These are phyloP conservation scores for Arthrobotrys conoides DNA, from an alignment of 2,329 filamentous ascomycete genomes.

Conservation along the genomic window DNA sequence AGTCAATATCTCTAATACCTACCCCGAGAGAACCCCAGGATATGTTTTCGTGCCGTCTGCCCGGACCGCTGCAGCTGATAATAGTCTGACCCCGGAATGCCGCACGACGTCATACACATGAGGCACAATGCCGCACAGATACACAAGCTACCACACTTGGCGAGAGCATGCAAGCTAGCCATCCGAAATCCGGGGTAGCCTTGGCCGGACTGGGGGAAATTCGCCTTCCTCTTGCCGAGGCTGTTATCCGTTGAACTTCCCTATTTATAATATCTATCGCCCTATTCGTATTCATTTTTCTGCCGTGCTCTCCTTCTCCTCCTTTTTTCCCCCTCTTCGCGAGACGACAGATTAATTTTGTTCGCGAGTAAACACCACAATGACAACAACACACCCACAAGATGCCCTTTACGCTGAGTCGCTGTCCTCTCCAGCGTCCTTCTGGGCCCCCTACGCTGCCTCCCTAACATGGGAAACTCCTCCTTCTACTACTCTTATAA, in stretches of 20 bases:
- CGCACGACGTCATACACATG: slow-evolving; percentile 23
- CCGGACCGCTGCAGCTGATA: slow-evolving; percentile 27
- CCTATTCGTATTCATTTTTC: slow-evolving; percentile 19
- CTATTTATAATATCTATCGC: slow-evolving; percentile 23
- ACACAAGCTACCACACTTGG: slow-evolving; percentile 6
- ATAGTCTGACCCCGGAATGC: slow-evolving; percentile 23
- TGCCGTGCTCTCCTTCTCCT: slow-evolving; percentile 6
- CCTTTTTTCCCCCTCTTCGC: slow-evolving; percentile 4
- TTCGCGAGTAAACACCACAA: slow-evolving; percentile 12
- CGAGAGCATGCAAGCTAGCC: slow-evolving; percentile 8
- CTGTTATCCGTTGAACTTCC: slow-evolving; percentile 28
- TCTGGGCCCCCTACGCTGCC: slow-evolving; percentile 82
- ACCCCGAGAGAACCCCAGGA: not conserved
- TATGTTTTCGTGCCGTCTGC: slow-evolving; percentile 12
- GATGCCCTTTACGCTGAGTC: slow-evolving; percentile 72
- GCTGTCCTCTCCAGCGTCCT: slow-evolving; percentile 77
- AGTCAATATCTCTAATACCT: not conserved
- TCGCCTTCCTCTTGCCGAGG: slow-evolving; percentile 44
- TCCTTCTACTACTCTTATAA: slow-evolving; percentile 75
- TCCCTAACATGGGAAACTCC: slow-evolving; percentile 85
- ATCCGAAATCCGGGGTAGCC: slow-evolving; percentile 55
- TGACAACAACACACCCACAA: slow-evolving; percentile 66
- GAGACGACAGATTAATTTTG: not conserved
- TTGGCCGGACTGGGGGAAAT: slow-evolving; percentile 54
- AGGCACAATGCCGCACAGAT: slow-evolving; percentile 22